phyloP scores from a whole-genome alignment of 768 basidiomycete species.

The Psilocybe azurescens region DNA sequence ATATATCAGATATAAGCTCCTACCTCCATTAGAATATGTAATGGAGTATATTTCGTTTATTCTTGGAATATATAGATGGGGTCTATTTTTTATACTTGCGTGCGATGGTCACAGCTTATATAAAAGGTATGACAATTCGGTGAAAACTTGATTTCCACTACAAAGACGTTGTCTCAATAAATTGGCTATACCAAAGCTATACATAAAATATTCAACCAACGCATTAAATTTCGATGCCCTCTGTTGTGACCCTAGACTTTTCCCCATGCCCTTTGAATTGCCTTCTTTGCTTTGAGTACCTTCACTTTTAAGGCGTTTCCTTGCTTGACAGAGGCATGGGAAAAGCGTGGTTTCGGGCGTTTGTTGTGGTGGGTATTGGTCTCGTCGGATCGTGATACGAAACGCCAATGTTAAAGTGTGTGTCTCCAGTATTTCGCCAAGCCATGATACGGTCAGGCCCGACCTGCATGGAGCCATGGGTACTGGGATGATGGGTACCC shows the following conservation, averaged over 20 bases:
- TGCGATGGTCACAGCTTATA: too few species aligned
- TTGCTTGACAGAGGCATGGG: neutral
- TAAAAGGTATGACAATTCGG: too few species aligned
- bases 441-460: slow-evolving; percentile 5
- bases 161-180: too few species aligned
- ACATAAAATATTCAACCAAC: too few species aligned
- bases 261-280: neutral
- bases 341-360: slow-evolving; percentile 1
- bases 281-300: neutral
- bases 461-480: slow-evolving; percentile 5
- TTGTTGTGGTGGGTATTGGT: neutral
- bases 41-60: too few species aligned
- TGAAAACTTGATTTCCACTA: too few species aligned
- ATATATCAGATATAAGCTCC: too few species aligned
- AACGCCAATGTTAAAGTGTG: slow-evolving; percentile 4
- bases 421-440: neutral
- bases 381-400: slow-evolving; percentile 1
- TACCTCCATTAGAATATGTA: too few species aligned
- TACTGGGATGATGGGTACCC: neutral
- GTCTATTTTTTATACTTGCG: too few species aligned
- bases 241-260: neutral
- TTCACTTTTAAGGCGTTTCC: neutral
- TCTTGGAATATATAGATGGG: too few species aligned
- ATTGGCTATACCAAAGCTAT: too few species aligned
- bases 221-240: too few species aligned